phyloP scores from a whole-genome alignment of 148 eudicot species.

The Polygonum aviculare region DNA sequence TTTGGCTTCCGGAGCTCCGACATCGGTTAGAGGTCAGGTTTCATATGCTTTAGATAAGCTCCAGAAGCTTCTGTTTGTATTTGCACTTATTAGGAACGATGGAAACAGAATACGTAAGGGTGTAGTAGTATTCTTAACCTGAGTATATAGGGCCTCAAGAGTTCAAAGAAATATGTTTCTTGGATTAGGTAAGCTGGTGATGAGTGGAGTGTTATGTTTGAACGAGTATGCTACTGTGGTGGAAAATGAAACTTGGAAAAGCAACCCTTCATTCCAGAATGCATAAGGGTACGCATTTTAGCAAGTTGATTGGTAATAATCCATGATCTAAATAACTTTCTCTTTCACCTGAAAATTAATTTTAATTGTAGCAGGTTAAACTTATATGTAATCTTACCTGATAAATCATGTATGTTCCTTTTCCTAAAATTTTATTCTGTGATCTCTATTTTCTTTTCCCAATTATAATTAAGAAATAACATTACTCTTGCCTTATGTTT shows the following conservation, averaged over 20 bases:
- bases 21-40: slow-evolving; percentile 54
- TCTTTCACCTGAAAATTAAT: background rate
- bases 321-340: background rate
- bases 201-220: background rate
- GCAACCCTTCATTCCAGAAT: too few relatives aligned
- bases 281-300: slow-evolving; percentile 15
- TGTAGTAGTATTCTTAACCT: too few relatives aligned
- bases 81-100: background rate
- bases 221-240: background rate
- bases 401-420: background rate
- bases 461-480: background rate
- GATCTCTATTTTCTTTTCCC: background rate
- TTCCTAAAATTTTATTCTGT: background rate
- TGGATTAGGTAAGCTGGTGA: background rate
- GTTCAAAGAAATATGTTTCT: background rate
- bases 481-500: background rate
- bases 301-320: background rate
- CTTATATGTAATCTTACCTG: background rate
- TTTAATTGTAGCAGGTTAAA: background rate
- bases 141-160: background rate
- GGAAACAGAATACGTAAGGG: too few relatives aligned
- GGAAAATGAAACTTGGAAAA: background rate
- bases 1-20: slow-evolving; percentile 94
- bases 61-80: background rate
- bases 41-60: background rate